phyloP scores from a whole-genome alignment of 441 rosid species.

The Rhodomyrtus psidioides region DNA sequence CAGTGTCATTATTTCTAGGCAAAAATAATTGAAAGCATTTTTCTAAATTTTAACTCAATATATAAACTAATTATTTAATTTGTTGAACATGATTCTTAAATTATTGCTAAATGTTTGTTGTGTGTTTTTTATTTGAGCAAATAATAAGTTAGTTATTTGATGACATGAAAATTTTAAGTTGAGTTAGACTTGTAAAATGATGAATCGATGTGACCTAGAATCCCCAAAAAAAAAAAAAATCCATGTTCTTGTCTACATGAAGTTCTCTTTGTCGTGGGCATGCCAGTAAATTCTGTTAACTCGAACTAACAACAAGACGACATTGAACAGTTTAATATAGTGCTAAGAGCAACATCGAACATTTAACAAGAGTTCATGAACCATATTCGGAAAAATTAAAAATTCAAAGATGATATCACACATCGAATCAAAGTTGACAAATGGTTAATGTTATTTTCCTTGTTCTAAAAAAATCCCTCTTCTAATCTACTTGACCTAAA shows the following conservation, averaged over 20 bases:
- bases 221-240: too few species aligned
- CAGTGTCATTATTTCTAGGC: too few species aligned
- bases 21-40: too few species aligned
- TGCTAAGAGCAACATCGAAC: neutral
- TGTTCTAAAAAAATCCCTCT: neutral
- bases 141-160: neutral
- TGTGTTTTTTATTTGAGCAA: neutral
- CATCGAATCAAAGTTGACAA: accelerated
- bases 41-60: too few species aligned
- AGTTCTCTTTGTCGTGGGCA: neutral
- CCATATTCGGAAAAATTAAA: too few species aligned
- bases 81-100: neutral
- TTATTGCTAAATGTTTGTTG: neutral
- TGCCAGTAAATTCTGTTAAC: neutral
- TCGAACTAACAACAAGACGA: accelerated
- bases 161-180: neutral
- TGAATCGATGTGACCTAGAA: accelerated
- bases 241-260: neutral
- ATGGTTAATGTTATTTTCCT: neutral
- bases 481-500: neutral
- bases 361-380: too few species aligned
- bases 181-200: neutral
- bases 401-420: accelerated
- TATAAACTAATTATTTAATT: neutral
- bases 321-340: neutral